Evolutionary conservation across 306 rosid genomes (phyloP), one percentile per base, ranked within the genome.

Genomic region (Inga laurina): DNA sequence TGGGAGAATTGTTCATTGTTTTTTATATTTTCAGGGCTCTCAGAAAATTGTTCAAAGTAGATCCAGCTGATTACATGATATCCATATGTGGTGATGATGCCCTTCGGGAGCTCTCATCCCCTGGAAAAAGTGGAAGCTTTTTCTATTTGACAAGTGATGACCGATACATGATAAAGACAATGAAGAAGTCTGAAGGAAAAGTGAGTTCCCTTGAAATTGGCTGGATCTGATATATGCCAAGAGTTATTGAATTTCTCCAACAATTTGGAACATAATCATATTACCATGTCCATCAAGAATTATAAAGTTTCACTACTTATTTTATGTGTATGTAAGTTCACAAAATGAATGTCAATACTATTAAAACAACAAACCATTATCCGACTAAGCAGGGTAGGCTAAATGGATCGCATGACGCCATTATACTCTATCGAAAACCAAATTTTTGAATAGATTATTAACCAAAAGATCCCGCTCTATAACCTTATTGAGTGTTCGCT

Each of bases 91-190:
- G 99, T 74, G 86, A 94, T 61, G 99, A 97, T 13, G 99, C 99
- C 30, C 97, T 97, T 72, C 87, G 99, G 39, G 99, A 97, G 83
- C 99, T 97, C 54, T 97, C 99, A 4, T 94, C 99, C 68, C 99
- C 99, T 2, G 99, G 99, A 83, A 97, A 97, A 88, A 94, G 98
- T 67, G 98, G 99, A 84, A 97, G 99, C 83, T 97, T 97, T 85
- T 97, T 97, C 85, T 97, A 97, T 87, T 84, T 97, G 88, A 97
- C 99, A 41, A 82, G 93, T 21, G 99, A 97, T 85, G 99, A 97
- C 82, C 93, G 97, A 21, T 97, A 97, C 91, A 97, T 97, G 99
- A 97, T 97, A 80, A 97, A 97, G 90, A 97, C 99, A 72, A 88
- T 97, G 94, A 97, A 88, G 89, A 97, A 97, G 85, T 79, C 99